A percentile compares a stretch with the other conserved stretches of the same genome.
These are phyloP conservation scores for Allium sativum DNA, from an alignment of 106 monocot genomes.

Conservation along the genomic window DNA sequence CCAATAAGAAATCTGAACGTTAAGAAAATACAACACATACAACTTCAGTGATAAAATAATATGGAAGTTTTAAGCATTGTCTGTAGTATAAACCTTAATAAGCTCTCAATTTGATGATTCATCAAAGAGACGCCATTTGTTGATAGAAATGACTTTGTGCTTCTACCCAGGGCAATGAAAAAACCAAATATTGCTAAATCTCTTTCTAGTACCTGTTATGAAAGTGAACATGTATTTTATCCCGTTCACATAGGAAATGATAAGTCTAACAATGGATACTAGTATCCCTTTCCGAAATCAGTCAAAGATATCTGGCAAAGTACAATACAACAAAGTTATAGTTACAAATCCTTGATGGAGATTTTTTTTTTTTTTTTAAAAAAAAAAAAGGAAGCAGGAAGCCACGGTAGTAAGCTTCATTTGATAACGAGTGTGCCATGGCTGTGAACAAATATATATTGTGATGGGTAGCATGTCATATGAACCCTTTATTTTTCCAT, in stretches of 20 bases:
- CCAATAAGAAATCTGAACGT: constrained; percentile 83
- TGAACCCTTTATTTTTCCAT: no score
- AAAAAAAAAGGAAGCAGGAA: no score
- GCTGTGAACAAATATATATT: no score
- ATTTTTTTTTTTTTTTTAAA: no score
- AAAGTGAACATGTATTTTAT: constrained; percentile 4
- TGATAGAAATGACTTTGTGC: constrained; percentile 69
- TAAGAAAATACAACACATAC: not conserved
- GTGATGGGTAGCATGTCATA: no score
- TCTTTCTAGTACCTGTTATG: constrained; percentile 77
- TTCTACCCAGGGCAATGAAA: constrained; percentile 94
- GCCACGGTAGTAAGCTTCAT: no score
- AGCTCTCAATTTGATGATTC: constrained; percentile 53
- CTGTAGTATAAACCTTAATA: constrained; percentile 48
- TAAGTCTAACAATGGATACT: no score
- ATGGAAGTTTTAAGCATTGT: not conserved
- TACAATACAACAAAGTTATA: no score
- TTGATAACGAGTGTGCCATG: no score
- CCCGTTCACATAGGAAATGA: not conserved
- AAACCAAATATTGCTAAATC: constrained; percentile 98
- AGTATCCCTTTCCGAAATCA: no score
- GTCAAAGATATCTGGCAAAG: no score
- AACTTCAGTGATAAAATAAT: not conserved
- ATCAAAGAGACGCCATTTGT: constrained; percentile 40
- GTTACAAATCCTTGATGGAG: no score